Conservation (phyloP, 1,284 basidiomycete species). For the Trichosporon sp. region DNA sequence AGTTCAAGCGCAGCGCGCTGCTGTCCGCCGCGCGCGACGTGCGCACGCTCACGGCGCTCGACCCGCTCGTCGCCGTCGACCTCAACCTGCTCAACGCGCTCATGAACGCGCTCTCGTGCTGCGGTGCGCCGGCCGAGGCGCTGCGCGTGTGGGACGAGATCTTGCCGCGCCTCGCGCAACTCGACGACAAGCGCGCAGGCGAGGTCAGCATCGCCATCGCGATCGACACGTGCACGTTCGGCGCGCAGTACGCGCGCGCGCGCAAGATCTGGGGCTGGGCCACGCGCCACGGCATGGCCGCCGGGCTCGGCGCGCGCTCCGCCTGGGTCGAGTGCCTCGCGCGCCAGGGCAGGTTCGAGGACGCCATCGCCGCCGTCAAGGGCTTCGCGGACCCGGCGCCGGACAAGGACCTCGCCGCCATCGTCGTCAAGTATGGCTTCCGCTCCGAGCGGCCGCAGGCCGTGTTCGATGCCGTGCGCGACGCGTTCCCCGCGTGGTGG, state of each 20-base stretch:
- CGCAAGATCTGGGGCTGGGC: slow-evolving; percentile 57
- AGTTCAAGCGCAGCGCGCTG: slow-evolving; percentile 22
- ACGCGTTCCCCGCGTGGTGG: not conserved
- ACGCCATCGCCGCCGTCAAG: slow-evolving; percentile 61
- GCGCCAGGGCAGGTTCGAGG: slow-evolving; percentile 61
- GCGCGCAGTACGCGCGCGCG: slow-evolving; percentile 56
- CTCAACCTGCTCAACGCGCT: slow-evolving; percentile 38
- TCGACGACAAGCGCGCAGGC: slow-evolving; percentile 38
- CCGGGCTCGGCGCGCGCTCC: slow-evolving; percentile 62
- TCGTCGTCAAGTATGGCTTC: slow-evolving; percentile 13
- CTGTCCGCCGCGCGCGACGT: slow-evolving; percentile 58
- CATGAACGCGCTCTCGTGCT: slow-evolving; percentile 70
- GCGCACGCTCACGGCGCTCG: slow-evolving; percentile 73
- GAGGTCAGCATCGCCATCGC: slow-evolving; percentile 67
- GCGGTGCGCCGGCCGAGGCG: slow-evolving; percentile 65
- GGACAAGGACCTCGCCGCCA: not conserved
- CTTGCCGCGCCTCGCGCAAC: slow-evolving; percentile 50
- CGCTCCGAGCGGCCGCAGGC: not conserved
- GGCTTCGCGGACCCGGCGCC: not conserved
- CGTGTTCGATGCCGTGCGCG: not conserved
- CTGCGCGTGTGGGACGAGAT: slow-evolving; percentile 77
- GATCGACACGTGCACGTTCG: slow-evolving; percentile 73
- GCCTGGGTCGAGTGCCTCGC: slow-evolving; percentile 84
- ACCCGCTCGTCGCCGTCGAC: slow-evolving; percentile 69
- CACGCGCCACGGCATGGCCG: slow-evolving; percentile 53